phyloP scores from a whole-genome alignment of 164 flowering plant species.

The Santalum album region DNA sequence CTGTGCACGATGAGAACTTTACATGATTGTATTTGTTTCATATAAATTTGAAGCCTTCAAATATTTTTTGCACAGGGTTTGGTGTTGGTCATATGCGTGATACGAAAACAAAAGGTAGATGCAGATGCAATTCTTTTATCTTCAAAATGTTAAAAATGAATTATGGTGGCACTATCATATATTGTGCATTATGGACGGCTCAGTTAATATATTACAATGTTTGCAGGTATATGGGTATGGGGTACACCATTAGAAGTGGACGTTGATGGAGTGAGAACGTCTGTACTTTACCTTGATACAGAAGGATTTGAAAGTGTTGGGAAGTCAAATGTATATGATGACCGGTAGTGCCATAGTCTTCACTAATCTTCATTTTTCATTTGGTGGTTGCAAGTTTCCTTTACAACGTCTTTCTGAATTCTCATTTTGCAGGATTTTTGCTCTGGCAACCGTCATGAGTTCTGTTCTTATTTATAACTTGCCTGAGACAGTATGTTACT shows the following conservation, averaged over 20 bases:
- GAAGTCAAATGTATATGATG: constrained; percentile 98
- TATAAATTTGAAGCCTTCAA: too few relatives aligned
- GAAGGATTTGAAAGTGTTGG: constrained; percentile 99
- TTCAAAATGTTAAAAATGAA: too few relatives aligned
- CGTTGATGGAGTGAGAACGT: constrained; percentile 75
- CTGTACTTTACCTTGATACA: constrained; percentile 91
- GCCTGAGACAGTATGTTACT: constrained; percentile 84
- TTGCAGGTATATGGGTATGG: constrained; percentile 99
- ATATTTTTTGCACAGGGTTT: constrained; percentile 67
- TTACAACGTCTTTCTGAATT: constrained; percentile 1
- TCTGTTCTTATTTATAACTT: constrained; percentile 94
- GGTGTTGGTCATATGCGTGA: constrained; percentile 99
- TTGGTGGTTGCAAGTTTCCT: not conserved
- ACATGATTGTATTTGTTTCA: not conserved
- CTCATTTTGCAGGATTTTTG: constrained; percentile 68
- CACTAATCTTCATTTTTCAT: constrained; percentile 4
- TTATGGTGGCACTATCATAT: too few relatives aligned
- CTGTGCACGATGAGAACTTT: not conserved
- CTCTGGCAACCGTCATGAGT: constrained; percentile 92
- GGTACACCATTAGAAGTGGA: constrained; percentile 71
- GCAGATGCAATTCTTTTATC: too few relatives aligned
- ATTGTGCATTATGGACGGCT: too few relatives aligned
- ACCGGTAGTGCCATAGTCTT: constrained; percentile 44
- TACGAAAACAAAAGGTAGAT: constrained; percentile 90
- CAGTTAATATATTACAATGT: too few relatives aligned